Percentiles rank a stretch among this genome's conserved stretches.
phyloP scores from a whole-genome alignment of 163 green algal species.

The Trebouxiophyceae sp. region DNA sequence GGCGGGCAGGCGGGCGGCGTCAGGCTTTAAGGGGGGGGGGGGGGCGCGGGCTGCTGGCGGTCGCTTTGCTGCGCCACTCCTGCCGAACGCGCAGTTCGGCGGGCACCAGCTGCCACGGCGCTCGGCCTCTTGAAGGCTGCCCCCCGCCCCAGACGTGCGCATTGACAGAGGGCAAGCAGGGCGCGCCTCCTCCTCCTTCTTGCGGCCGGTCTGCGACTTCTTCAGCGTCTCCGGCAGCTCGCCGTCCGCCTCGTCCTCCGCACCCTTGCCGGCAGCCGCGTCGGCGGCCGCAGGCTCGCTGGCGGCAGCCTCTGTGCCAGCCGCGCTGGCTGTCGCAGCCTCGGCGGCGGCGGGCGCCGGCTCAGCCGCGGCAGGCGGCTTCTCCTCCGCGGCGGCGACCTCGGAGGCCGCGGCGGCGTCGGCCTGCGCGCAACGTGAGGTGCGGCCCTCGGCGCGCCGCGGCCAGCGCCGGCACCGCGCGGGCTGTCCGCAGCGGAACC shows the following conservation, averaged over 20 bases:
- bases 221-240: constrained; percentile 11
- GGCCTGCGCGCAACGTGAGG: too few relatives aligned
- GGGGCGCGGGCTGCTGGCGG: too few relatives aligned
- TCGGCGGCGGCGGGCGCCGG: background rate
- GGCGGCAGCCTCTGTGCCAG: constrained; percentile 16
- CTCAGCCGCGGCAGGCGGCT: background rate
- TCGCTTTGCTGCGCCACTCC: too few relatives aligned
- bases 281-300: constrained; percentile 63
- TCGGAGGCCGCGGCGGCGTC: background rate
- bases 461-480: background rate
- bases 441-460: too few relatives aligned
- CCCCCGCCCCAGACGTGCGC: too few relatives aligned
- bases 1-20: too few relatives aligned
- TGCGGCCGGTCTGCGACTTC: constrained; percentile 27
- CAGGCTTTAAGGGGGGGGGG: too few relatives aligned
- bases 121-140: too few relatives aligned
- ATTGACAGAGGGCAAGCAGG: background rate
- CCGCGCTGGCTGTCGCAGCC: too few relatives aligned
- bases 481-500: background rate
- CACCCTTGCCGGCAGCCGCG: constrained; percentile 27
- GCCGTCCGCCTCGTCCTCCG: background rate
- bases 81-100: too few relatives aligned
- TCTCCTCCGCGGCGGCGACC: constrained; percentile 1
- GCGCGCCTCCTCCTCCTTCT: constrained; percentile 16
- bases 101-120: too few relatives aligned